Evolutionary conservation across 2,329 filamentous ascomycete genomes (phyloP).

Genomic region (Trichoderma atroviride): DNA sequence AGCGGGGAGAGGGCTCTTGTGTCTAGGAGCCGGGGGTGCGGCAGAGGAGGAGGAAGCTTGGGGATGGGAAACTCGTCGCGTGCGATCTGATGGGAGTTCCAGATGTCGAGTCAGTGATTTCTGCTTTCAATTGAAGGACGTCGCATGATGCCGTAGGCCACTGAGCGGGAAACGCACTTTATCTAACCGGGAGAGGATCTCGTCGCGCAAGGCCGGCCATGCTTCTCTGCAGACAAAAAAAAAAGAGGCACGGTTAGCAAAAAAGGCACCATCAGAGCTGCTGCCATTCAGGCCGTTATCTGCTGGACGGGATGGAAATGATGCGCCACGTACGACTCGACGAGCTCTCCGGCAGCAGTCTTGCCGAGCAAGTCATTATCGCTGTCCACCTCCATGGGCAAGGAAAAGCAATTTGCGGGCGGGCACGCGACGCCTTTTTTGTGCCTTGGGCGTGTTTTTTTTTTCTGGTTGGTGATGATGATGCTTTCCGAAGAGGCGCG

Average conservation of each 20-base stretch:
- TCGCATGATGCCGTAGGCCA: not conserved
- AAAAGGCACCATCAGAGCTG: not conserved
- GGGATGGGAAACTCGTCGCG: conserved; percentile 76
- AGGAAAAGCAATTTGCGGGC: not conserved
- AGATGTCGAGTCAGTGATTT: not conserved
- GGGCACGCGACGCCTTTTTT: conserved; percentile 5
- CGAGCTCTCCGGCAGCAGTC: conserved; percentile 54
- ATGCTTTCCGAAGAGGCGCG: not conserved
- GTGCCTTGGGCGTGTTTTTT: not conserved
- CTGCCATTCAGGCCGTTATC: not conserved
- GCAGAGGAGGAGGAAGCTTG: conserved; percentile 52
- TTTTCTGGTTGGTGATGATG: not conserved
- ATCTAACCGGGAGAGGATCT: conserved; percentile 69
- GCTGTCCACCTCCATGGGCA: conserved; percentile 57
- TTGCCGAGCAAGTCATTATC: conserved; percentile 45
- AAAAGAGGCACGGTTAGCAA: conserved; percentile 8
- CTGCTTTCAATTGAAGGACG: not conserved
- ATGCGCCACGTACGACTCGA: conserved; percentile 57
- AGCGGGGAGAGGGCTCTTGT: conserved; percentile 50
- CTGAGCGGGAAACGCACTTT: conserved; percentile 44
- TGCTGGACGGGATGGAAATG: not conserved
- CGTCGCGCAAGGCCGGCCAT: conserved; percentile 69
- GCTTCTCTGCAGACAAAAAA: conserved; percentile 54
- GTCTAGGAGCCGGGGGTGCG: conserved; percentile 43
- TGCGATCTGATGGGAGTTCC: conserved; percentile 61